Base-by-base conservation (phyloP, 192 early-diverging fungal genomes). In the Geosiphon pyriformis region DNA sequence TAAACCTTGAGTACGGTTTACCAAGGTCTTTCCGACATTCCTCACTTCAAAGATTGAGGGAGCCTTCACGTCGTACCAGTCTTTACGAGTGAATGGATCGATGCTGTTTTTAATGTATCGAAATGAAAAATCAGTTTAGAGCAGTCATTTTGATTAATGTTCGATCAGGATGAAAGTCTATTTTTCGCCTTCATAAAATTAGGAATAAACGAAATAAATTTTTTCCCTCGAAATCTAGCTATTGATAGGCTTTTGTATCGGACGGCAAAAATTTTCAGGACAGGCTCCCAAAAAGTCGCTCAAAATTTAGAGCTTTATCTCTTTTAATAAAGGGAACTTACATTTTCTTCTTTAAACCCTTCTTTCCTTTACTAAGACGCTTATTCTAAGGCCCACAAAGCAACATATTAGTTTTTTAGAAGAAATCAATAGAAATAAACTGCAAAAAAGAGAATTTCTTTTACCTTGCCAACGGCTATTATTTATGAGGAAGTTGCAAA, bases 1-100 rank as follows among this genome's bases (percentile, higher is more conserved):
- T 76, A 97, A 83, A 85, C 97, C 97, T 88, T 97, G 94, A 84
- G 93, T 97, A 69, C 97, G 93, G 94, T 99, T 99, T 83, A 98
- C 97, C 62, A 99, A 88, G 71, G 97, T 99, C 89, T 99, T 99
- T 73, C 97, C 97, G 67, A 93, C 88, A 71, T 92, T 84, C 74
- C 95, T 92, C 68, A 87, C 86, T 67, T 92, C 89, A 77, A 99
- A 99, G 79, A 94, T 88, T 66, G 90, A 88, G 73, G 97, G 97
- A 69, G 93, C 97, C 84, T 96, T 96, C 87, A 99, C 87, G 79
- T 96, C 94, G 79, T 98, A 99, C 97, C 97, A 99, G 80, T 99
- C 97, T 85, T 99, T 99, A 71, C 97, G 92, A 85, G 92, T 91
- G 90, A 98, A 99, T 78, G 97, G 95, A 80, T 99, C 97, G 78